Base-by-base conservation (phyloP, 1,284 basidiomycete genomes). In the Trichosporon inkin region DNA sequence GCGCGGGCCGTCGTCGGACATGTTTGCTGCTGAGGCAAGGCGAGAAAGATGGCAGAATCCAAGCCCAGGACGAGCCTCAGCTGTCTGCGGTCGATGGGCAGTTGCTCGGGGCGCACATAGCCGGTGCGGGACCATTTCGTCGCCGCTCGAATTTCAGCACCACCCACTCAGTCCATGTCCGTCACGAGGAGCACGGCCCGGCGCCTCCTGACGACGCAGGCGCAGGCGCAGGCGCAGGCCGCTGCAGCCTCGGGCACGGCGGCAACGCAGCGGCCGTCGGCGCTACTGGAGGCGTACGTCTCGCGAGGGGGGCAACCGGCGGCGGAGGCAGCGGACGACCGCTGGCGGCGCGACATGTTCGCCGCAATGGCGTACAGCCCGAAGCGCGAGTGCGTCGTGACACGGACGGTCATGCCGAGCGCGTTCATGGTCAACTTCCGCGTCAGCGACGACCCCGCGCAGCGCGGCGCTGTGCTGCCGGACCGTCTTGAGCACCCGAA, bases 1-100 rank as follows among this genome's bases (percentile, higher is more conserved):
- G 28, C 28, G 71, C 71, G 32, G 75, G 65, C 55, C 74, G 74
- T 28, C 74, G 62, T 11, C 72, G 63, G 10, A 69, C 74, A 3
- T 77, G 63, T 14, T 77, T 49, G 56, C 71, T 68, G 28, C 56
- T 58, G 13, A n/a, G 7, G 20, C 6, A 47, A 16, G 22, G 20
- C 10, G 16, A n/a, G 14, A 22, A n/a, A 47, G 41, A 24, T 47
- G 7, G 8, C 35, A 7, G 35, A 36, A 8, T 36, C 35, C 35
- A 8, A 8, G 13, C 35, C 35, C 35, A 36, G 41, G 20, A n/a
- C n/a, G n/a, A n/a, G n/a, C n/a, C n/a, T n/a, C n/a, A n/a, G n/a
- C n/a, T n/a, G n/a, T n/a, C n/a, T n/a, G n/a, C n/a, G n/a, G n/a
- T n/a, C 28, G 28, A 32, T 32, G 28, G 28, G 28, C 28, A 32